Evolutionary conservation across 2,329 filamentous ascomycete genomes (phyloP).

Genomic region (Rhynchosporium secalis): DNA sequence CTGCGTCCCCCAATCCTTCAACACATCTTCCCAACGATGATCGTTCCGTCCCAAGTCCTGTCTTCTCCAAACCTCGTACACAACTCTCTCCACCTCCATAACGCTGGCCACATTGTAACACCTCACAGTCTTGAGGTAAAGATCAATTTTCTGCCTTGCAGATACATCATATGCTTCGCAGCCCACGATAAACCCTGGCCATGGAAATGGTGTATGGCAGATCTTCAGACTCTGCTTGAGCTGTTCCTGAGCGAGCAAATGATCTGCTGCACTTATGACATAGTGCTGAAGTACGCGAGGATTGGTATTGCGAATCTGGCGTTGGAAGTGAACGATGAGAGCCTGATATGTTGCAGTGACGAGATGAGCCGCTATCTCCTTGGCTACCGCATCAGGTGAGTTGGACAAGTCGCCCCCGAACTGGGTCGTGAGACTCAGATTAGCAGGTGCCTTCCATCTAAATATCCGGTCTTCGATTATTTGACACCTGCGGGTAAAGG

Average conservation of each 20-base stretch:
- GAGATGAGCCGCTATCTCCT: constrained; percentile 21
- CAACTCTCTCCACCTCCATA: constrained; percentile 21
- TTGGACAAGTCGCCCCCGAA: background rate
- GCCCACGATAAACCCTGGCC: constrained; percentile 25
- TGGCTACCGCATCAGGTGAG: constrained; percentile 9
- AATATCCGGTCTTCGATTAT: constrained; percentile 24
- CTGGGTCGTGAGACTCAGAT: constrained; percentile 13
- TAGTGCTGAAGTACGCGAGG: constrained; percentile 25
- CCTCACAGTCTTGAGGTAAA: constrained; percentile 21
- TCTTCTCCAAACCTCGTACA: constrained; percentile 25
- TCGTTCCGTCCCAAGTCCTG: constrained; percentile 19
- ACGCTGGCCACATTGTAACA: constrained; percentile 22
- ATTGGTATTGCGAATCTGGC: constrained; percentile 24
- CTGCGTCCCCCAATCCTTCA: constrained; percentile 23
- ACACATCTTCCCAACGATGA: constrained; percentile 22
- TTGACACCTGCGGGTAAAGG: constrained; percentile 19
- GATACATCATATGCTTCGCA: constrained; percentile 22
- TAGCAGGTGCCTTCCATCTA: constrained; percentile 23
- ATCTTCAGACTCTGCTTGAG: constrained; percentile 21
- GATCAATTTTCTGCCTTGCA: constrained; percentile 19
- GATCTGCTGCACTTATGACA: constrained; percentile 20
- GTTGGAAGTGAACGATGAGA: constrained; percentile 25
- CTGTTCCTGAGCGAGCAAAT: constrained; percentile 23
- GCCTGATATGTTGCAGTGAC: constrained; percentile 25
- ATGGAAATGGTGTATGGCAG: constrained; percentile 18